Evolutionary conservation across 129 eudicot species (phyloP).

Genomic region (Flaveria linearis): DNA sequence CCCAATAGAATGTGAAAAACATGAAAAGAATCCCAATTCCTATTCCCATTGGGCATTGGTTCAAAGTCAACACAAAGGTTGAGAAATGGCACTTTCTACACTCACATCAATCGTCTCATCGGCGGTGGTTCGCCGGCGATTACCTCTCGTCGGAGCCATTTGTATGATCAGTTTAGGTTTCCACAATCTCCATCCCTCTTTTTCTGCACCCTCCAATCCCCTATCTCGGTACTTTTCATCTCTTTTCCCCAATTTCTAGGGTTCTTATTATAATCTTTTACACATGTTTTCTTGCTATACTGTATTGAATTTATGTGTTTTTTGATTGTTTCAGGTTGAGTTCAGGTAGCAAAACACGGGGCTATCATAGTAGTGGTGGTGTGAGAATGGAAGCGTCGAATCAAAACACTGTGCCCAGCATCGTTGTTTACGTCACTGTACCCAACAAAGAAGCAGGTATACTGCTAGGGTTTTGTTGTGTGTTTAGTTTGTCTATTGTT

Average conservation of each 20-base stretch:
- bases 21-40: too few species aligned
- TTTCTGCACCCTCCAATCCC: constrained; percentile 44
- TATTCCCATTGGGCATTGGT: too few species aligned
- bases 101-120: constrained; percentile 55
- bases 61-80: not conserved
- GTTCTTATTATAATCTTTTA: not conserved
- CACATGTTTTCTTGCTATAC: not conserved
- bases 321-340: constrained; percentile 44
- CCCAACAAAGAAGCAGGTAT: constrained; percentile 96
- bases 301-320: not conserved
- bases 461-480: not conserved
- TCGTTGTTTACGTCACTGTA: constrained; percentile 95
- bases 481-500: too few species aligned
- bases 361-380: constrained; percentile 35
- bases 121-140: constrained; percentile 50
- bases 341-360: constrained; percentile 36
- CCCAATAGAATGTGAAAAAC: too few species aligned
- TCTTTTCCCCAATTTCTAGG: constrained; percentile 24
- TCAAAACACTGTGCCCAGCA: constrained; percentile 75
- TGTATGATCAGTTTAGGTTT: constrained; percentile 79
- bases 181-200: constrained; percentile 55
- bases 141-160: constrained; percentile 85
- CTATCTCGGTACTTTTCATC: constrained; percentile 39
- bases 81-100: constrained; percentile 25
- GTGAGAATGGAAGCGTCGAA: constrained; percentile 61